Evolutionary conservation across 345 rosid species (phyloP).

Genomic region (Eucalyptus decipiens): DNA sequence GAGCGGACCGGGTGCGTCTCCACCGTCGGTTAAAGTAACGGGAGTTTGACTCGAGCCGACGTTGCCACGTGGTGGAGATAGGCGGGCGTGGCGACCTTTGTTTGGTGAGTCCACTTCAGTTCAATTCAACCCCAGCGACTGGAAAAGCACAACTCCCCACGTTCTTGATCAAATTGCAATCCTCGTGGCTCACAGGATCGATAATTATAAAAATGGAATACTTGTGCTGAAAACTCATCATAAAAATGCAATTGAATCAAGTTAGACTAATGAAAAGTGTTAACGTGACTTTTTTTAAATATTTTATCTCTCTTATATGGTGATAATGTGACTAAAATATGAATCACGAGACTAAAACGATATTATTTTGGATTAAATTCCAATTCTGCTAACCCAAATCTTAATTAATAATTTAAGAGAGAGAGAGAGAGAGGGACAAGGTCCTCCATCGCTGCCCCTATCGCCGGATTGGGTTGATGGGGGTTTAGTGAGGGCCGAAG

Average conservation of each 20-base stretch:
- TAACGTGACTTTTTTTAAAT: too few species aligned
- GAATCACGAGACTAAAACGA: accelerated
- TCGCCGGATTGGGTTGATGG: accelerated
- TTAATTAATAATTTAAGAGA: too few species aligned
- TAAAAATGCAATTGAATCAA: accelerated
- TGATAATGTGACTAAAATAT: accelerated
- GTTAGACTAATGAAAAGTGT: accelerated
- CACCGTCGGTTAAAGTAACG: neutral
- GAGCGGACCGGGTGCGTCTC: neutral
- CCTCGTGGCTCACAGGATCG: neutral
- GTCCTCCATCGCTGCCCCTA: neutral
- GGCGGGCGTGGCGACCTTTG: neutral
- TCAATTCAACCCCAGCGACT: neutral
- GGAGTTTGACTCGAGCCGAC: neutral
- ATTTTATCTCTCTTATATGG: accelerated
- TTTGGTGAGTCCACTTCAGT: neutral
- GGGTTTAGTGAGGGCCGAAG: accelerated
- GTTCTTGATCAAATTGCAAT: neutral
- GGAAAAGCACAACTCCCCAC: neutral
- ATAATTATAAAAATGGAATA: neutral
- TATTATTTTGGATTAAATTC: neutral
- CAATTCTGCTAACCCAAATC: neutral
- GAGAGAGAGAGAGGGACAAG: neutral
- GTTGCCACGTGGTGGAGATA: neutral
- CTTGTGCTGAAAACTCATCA: accelerated